Percentiles rank a stretch among this genome's conserved stretches.
Evolutionary conservation across 768 basidiomycete species (phyloP).

Genomic region (Tulasnella sp.): DNA sequence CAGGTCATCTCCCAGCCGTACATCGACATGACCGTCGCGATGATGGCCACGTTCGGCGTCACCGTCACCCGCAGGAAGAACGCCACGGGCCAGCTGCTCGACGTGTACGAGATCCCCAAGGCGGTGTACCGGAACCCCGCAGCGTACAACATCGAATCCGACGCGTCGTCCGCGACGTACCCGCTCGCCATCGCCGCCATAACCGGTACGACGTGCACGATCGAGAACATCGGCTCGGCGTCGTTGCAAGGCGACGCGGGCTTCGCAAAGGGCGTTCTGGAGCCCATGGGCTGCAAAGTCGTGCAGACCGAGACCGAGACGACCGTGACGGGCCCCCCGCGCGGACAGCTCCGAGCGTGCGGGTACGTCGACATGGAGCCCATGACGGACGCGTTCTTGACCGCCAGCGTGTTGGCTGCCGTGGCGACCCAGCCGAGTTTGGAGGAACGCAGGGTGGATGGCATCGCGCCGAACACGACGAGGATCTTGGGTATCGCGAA

Average conservation of each 20-base stretch:
- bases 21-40: constrained; percentile 99
- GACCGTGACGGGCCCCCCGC: constrained; percentile 86
- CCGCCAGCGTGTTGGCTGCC: constrained; percentile 89
- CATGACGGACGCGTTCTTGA: constrained; percentile 99
- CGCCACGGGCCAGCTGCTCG: constrained; percentile 60
- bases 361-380: constrained; percentile 95
- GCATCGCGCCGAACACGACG: constrained; percentile 54
- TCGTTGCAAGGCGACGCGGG: constrained; percentile 97
- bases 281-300: constrained; percentile 94
- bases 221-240: constrained; percentile 84
- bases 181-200: constrained; percentile 96
- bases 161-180: constrained; percentile 95
- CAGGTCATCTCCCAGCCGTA: constrained; percentile 98
- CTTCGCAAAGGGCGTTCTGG: constrained; percentile 90
- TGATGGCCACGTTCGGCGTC: constrained; percentile 95
- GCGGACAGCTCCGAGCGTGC: constrained; percentile 78
- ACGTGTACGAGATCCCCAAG: constrained; percentile 86
- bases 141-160: constrained; percentile 88
- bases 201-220: constrained; percentile 95
- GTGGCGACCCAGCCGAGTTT: constrained; percentile 60
- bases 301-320: constrained; percentile 86
- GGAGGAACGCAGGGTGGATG: constrained; percentile 52
- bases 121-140: constrained; percentile 76
- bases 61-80: constrained; percentile 69
- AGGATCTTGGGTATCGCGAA: constrained; percentile 95